Evolutionary conservation across 352 stramenopile genomes (phyloP), one percentile per base, ranked within the genome.

Genomic region (Phytophthora fragariaefolia): DNA sequence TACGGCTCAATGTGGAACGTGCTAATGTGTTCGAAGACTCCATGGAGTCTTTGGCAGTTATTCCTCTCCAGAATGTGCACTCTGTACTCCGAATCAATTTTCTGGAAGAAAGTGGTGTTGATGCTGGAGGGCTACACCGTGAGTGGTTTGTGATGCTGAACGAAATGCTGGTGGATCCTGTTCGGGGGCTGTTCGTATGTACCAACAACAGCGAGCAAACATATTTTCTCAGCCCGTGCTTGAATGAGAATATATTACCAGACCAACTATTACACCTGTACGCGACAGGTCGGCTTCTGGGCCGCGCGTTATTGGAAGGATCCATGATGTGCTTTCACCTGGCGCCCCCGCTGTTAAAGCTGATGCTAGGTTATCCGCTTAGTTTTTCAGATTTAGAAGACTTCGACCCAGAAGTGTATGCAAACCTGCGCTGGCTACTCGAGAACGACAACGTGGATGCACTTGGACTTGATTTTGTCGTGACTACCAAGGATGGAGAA

Each of bases 281-380:
- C 30, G 66, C 70, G 3, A 24, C 66, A 13, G 78, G 77, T 28
- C 69, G 77, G 20, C 46, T 86, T 2, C 46, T 89, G 13, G 76
- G 76, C 36, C 65, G 74, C 9, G 66, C 76, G 6, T 24, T 83
- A 27, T 57, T 85, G 5, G 95, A 98, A 71, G 80, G 89, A 30
- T 93, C 98, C 40, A 69, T 98, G 30, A 80, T 98, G 0, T 73
- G 80, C 40, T 91, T 92, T 32, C 95, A 98, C 65, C 85, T 99
- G 62, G 90, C 92, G 9, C 79, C 90, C 6, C 87, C 96, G 24
- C 71, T 99, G 49, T 96, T 98, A 69, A 99, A 98, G 71, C 83
- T 98, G 64, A 85, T 98, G 4, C 72, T 98, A 9, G 93, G 90
- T 23, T 95, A 93, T 67, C 95, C 96, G 2, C 73, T 98, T 17